Evolutionary conservation across 305 asterid genomes (phyloP).

Genomic region (Fraxinus paxiana): DNA sequence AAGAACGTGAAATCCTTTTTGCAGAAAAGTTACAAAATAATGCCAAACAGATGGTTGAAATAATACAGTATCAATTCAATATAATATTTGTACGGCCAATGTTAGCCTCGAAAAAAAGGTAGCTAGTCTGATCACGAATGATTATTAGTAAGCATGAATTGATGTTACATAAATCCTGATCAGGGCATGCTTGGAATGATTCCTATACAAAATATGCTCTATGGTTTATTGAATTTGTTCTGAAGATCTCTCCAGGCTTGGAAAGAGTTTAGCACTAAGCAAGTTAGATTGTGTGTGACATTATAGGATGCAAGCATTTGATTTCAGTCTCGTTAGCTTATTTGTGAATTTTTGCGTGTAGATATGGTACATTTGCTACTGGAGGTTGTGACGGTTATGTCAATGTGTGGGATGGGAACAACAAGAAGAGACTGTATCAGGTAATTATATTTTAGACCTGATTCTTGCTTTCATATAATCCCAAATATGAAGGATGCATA

Average conservation of each 20-base stretch:
- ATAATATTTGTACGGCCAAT: neutral
- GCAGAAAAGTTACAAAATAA: neutral
- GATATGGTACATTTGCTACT: conserved; percentile 94
- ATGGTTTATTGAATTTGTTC: neutral
- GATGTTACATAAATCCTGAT: neutral
- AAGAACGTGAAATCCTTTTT: neutral
- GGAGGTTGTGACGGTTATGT: conserved; percentile 97
- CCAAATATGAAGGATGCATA: neutral
- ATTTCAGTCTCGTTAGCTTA: neutral
- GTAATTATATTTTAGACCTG: conserved; percentile 33
- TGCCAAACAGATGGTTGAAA: neutral
- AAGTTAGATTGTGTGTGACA: neutral
- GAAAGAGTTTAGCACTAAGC: neutral
- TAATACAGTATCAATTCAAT: neutral
- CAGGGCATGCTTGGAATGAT: neutral
- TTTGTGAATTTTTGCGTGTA: conserved; percentile 26
- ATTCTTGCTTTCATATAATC: neutral
- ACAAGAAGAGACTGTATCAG: conserved; percentile 91
- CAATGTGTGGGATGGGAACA: conserved; percentile 95
- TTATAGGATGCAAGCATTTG: neutral
- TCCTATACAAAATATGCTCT: neutral
- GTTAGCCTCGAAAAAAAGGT: neutral
- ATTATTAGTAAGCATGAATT: neutral
- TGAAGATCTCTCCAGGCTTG: neutral
- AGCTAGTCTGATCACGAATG: neutral